Evolutionary conservation across 495 filamentous ascomycete genomes (phyloP), one percentile per base, ranked within the genome.

Genomic region (Ramalina peruviana): DNA sequence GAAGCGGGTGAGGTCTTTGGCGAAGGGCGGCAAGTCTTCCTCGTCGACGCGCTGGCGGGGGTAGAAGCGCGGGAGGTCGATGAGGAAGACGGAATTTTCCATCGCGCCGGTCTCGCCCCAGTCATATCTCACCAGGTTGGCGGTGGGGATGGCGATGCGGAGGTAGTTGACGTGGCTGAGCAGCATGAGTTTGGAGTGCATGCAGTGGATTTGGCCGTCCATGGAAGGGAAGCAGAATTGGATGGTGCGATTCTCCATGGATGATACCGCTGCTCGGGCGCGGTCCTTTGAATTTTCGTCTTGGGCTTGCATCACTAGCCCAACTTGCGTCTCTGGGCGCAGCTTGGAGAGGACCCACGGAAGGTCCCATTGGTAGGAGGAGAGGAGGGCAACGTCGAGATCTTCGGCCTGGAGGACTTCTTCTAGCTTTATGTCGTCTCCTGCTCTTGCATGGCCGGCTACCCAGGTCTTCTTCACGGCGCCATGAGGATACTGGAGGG

Each of bases 121-220:
- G 60, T 94, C 88, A 55, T 79, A 83, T 1, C 73, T 65, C n/a
- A 81, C 74, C 4, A 93, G 62, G 52, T 95, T 95, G 1, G 85
- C 88, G 9, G 76, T 88, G 0, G 88, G 88, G 0, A 94, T 73
- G 0, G 75, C 88, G 10, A 95, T 72, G 0, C 88, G 74, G 2
- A 94, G 59, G 58, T 88, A 78, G 0, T 52, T 58, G 0, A 71
- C 68, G 53, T 87, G 81, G 55, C 85, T 88, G 1, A 95, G 71
- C 1, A 95, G 69, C 74, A 87, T 85, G 12, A 95, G 64, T 57
- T 95, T 95, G 5, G 86, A 92, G 58, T 95, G 88, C 88, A 94
- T 94, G 55, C 71, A 78, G 42, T 71, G 74, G 1, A 79, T 63
- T 44, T 79, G 72, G 1, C 75, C 74, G 6, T 73, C 67, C 79